A percentile compares a stretch with the other conserved stretches of the same genome.
Conservation (phyloP, 2,329 filamentous ascomycete species). For the Fusarium gaditjirri region DNA sequence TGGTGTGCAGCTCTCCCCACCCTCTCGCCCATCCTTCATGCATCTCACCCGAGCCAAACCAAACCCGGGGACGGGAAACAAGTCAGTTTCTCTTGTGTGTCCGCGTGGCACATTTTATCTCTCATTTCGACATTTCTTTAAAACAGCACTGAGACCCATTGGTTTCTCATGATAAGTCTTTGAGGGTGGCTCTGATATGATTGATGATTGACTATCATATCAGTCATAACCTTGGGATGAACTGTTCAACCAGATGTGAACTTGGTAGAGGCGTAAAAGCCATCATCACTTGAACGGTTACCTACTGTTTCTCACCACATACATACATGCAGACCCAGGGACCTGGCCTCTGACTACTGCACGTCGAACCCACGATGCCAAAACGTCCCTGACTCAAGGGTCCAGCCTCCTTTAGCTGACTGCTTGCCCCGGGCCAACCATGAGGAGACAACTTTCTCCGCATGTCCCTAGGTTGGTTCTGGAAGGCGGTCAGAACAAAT, state of each 20-base stretch:
- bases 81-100: slow-evolving; percentile 27
- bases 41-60: slow-evolving; percentile 29
- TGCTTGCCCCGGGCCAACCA: slow-evolving; percentile 25
- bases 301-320: slow-evolving; percentile 34
- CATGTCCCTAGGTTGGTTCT: slow-evolving; percentile 27
- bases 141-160: background rate
- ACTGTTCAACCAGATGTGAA: background rate
- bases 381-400: slow-evolving; percentile 40
- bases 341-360: slow-evolving; percentile 32
- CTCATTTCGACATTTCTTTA: background rate
- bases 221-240: background rate
- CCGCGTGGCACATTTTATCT: slow-evolving; percentile 37
- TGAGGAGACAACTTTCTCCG: slow-evolving; percentile 24
- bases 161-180: background rate
- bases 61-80: slow-evolving; percentile 22
- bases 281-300: slow-evolving; percentile 36
- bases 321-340: slow-evolving; percentile 23
- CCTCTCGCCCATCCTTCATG: slow-evolving; percentile 8
- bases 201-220: background rate
- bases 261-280: background rate
- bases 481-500: slow-evolving; percentile 39
- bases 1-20: slow-evolving; percentile 23
- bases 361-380: slow-evolving; percentile 22
- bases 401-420: slow-evolving; percentile 22
- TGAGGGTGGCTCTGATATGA: background rate